phyloP scores from a whole-genome alignment of 106 monocot genomes.

The Platanthera zijinensis region DNA sequence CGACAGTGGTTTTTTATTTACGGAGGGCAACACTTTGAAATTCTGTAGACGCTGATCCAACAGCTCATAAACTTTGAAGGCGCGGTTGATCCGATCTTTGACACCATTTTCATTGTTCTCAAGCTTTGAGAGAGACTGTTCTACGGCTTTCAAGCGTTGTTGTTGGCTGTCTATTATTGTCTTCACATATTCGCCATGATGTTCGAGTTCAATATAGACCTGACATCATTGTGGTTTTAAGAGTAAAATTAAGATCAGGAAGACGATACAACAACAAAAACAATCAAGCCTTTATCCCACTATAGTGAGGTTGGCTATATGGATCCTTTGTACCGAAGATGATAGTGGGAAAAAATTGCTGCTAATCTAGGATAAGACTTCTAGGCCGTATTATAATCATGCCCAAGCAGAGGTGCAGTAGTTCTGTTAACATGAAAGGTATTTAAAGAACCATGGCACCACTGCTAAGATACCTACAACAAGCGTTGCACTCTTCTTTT shows the following conservation, averaged over 20 bases:
- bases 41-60: constrained; percentile 64
- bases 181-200: constrained; percentile 54
- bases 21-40: constrained; percentile 52
- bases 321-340: background rate
- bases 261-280: background rate
- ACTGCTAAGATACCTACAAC: no score
- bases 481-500: no score
- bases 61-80: constrained; percentile 42
- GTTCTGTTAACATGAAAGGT: no score
- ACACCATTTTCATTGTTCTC: constrained; percentile 39
- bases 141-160: constrained; percentile 31
- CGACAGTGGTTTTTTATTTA: constrained; percentile 74
- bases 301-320: background rate
- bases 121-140: constrained; percentile 37
- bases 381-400: no score
- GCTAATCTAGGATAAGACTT: background rate
- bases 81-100: constrained; percentile 38
- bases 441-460: no score
- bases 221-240: constrained; percentile 3
- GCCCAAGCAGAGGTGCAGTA: no score
- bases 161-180: constrained; percentile 42
- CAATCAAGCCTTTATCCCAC: no score
- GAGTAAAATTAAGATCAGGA: background rate
- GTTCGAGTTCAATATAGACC: constrained; percentile 82
- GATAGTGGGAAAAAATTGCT: background rate